phyloP scores from a whole-genome alignment of 176 grass and related monocot species.

The Neostapfia colusana region DNA sequence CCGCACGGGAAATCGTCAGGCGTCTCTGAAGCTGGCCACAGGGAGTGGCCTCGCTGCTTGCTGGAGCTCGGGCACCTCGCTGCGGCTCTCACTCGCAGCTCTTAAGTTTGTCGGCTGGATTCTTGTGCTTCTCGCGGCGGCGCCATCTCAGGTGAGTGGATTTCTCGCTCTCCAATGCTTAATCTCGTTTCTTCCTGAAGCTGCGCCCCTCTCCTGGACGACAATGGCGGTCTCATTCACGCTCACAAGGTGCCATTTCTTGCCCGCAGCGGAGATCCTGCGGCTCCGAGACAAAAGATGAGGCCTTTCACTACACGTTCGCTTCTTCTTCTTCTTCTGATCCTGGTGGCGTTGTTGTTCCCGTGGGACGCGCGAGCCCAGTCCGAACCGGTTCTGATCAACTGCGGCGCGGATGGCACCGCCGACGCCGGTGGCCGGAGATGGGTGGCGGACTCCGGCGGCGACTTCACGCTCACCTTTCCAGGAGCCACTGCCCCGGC shows the following conservation, averaged over 20 bases:
- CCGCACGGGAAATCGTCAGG: not conserved
- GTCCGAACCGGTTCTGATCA: slow-evolving; percentile 44
- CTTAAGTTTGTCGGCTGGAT: not conserved
- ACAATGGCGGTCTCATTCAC: not conserved
- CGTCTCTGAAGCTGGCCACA: not conserved
- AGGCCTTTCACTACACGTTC: not conserved
- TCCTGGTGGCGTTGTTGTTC: slow-evolving; percentile 16
- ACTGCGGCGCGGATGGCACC: slow-evolving; percentile 61
- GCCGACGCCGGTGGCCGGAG: slow-evolving; percentile 46
- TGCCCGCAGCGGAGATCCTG: not conserved
- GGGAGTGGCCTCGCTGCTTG: not conserved
- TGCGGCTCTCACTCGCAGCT: not conserved
- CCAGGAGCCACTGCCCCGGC: slow-evolving; percentile 44
- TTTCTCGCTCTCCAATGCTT: not conserved
- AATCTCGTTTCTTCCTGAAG: not conserved
- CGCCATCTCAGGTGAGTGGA: slow-evolving; percentile 19
- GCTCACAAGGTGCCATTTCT: not conserved
- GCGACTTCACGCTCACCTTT: slow-evolving; percentile 58
- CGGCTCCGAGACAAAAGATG: slow-evolving; percentile 26
- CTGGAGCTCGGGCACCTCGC: not conserved
- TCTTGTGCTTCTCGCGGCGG: not conserved
- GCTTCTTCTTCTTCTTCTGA: too few relatives aligned
- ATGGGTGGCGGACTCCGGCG: slow-evolving; percentile 62
- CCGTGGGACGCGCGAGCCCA: slow-evolving; percentile 15
- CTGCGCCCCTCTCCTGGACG: too few relatives aligned